phyloP scores from a whole-genome alignment of 2,329 filamentous ascomycete genomes.

The Epicoccum sorghinum region DNA sequence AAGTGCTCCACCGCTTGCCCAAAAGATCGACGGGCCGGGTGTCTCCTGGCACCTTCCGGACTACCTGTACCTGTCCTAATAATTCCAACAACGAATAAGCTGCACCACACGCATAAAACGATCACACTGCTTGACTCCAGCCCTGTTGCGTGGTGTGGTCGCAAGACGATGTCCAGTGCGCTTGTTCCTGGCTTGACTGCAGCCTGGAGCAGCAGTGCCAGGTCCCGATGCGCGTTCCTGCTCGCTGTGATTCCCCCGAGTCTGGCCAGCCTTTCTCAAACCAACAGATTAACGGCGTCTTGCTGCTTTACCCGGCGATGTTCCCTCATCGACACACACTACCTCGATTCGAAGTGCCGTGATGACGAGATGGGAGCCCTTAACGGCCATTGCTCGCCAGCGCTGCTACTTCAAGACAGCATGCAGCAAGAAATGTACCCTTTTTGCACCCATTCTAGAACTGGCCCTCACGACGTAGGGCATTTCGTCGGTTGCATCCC shows the following conservation, averaged over 20 bases:
- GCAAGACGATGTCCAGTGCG: too few relatives aligned
- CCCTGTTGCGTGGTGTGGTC: too few relatives aligned
- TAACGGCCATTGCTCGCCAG: background rate
- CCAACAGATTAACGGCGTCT: slow-evolving; percentile 1
- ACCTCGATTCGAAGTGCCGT: background rate
- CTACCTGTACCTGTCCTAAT: too few relatives aligned
- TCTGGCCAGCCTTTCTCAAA: slow-evolving; percentile 6
- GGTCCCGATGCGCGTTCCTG: background rate
- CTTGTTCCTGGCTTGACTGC: background rate
- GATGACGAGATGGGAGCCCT: background rate
- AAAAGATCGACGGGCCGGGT: too few relatives aligned
- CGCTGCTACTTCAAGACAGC: background rate
- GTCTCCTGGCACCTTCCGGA: too few relatives aligned
- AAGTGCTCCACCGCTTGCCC: too few relatives aligned
- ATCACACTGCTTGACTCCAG: too few relatives aligned
- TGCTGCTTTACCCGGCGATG: slow-evolving; percentile 14
- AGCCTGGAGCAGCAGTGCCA: background rate
- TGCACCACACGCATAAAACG: too few relatives aligned
- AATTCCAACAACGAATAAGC: too few relatives aligned
- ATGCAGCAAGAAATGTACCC: background rate
- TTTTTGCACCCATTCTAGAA: background rate
- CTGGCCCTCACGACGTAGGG: background rate
- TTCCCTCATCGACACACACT: background rate
- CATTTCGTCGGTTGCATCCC: slow-evolving; percentile 4
- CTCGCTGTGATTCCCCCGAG: background rate